Base-by-base conservation (phyloP, 257 asterid genomes). In the Fraxinus pennsylvanica region DNA sequence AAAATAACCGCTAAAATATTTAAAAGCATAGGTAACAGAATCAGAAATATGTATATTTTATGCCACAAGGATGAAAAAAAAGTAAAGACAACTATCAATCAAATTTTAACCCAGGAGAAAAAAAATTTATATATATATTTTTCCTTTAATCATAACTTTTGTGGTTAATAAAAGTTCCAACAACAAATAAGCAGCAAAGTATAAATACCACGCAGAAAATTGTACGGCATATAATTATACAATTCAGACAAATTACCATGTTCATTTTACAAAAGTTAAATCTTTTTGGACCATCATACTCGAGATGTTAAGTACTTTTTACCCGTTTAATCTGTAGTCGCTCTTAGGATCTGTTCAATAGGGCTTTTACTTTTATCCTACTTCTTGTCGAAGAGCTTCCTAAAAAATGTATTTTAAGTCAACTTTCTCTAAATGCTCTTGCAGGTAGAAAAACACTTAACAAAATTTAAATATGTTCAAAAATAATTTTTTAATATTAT, bases 301-400 rank as follows among this genome's bases (percentile, higher is more conserved):
- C 54, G 10, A 82, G 83, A 77, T 76, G 83, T 76, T 67, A 75
- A 1, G 76, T 83, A 76, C 76, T 57, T 38, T 52, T 9, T 68
- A 70, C 57, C 41, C 29, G 50, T 63, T 78, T 65, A 72, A 83
- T 45, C 61, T 67, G 14, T 80, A 76, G 67, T 79, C 75, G 72
- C 61, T 79, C 57, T 39, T 65, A 71, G 5, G 43, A 38, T 1
- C 43, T 10, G 3, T 39, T 39, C 13, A 0, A 8, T 2, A 39
- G 2, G 12, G 2, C 0, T 39, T 39, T 2, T 39, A 8, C 45
- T 8, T 39, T 39, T 9, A 5, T 10, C 3, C 13, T 39, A 2
- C 2, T 38, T 38, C 43, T 38, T 39, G 45, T 9, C 45, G 1
- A 39, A 9, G 5, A 39, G 3, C 1, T 39, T 39, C 13, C 0